Conservation (phyloP, 1,284 basidiomycete species). For the Microbotryum silenes-acaulis region DNA sequence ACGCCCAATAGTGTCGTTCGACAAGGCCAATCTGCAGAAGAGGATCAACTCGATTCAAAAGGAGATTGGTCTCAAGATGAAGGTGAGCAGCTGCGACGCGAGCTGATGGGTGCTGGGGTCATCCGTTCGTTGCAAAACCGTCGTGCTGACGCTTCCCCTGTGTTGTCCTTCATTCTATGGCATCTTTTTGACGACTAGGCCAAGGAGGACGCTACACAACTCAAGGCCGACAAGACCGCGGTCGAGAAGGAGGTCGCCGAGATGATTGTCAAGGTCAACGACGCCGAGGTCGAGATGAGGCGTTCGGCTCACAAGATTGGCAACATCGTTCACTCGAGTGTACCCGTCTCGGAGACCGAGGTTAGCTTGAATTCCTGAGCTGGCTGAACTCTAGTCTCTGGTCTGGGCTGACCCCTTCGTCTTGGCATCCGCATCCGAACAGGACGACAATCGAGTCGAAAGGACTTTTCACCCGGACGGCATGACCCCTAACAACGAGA, state of each 20-base stretch:
- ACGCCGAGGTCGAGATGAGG: conserved; percentile 70
- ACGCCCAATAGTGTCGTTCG: conserved; percentile 63
- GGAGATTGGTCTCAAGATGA: conserved; percentile 87
- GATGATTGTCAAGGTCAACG: conserved; percentile 65
- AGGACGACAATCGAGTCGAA: conserved; percentile 78
- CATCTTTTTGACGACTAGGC: conserved; percentile 48
- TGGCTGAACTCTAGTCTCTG: too few relatives aligned
- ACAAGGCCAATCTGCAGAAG: conserved; percentile 67
- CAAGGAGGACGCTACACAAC: conserved; percentile 81
- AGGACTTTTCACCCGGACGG: conserved; percentile 82
- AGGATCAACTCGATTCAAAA: conserved; percentile 86
- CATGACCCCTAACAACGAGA: conserved; percentile 51
- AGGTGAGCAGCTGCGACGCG: conserved; percentile 48
- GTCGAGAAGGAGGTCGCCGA: conserved; percentile 71
- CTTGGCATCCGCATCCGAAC: not conserved
- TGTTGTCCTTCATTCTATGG: not conserved
- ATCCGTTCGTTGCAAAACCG: not conserved
- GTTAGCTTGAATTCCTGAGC: conserved; percentile 45
- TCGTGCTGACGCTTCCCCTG: not conserved
- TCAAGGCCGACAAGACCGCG: conserved; percentile 68
- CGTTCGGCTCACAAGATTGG: conserved; percentile 74
- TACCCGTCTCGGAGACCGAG: conserved; percentile 81
- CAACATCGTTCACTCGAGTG: conserved; percentile 83
- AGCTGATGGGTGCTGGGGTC: not conserved
- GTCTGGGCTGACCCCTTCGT: conserved; percentile 1